Evolutionary conservation across 148 eudicot species (phyloP).

Genomic region (Cornus kousa): DNA sequence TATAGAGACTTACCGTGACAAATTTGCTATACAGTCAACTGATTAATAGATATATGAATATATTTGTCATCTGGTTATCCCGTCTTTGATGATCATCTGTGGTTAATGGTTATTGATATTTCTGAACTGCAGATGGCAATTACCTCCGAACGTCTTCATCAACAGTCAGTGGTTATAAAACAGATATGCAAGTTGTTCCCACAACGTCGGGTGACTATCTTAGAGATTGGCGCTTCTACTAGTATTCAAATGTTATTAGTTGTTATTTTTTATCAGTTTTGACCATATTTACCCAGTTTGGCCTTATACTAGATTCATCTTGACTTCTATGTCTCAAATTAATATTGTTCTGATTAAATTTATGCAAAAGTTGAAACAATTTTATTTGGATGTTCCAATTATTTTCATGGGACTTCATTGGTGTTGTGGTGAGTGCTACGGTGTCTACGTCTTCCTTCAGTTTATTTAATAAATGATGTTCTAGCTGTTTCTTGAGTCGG

Average conservation of each 20-base stretch:
- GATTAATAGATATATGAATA: neutral
- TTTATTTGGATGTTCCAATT: neutral
- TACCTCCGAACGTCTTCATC: constrained; percentile 92
- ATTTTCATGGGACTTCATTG: neutral
- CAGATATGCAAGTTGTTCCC: constrained; percentile 97
- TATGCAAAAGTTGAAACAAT: neutral
- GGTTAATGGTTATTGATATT: constrained; percentile 17
- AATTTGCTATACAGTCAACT: neutral
- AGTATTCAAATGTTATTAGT: neutral
- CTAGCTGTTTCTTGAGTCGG: constrained; percentile 1
- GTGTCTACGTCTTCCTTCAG: neutral
- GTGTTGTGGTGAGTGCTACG: neutral
- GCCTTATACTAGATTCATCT: neutral
- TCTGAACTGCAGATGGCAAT: constrained; percentile 76
- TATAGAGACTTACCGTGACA: neutral
- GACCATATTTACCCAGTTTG: neutral
- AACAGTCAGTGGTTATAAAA: constrained; percentile 78
- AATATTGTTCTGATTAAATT: neutral
- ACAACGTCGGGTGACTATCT: constrained; percentile 66
- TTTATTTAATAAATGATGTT: neutral
- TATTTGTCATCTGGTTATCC: constrained; percentile 2
- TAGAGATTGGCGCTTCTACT: neutral
- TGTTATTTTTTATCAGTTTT: constrained; percentile 1
- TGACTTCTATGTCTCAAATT: neutral
- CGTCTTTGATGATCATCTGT: constrained; percentile 1